Evolutionary conservation across 2,329 filamentous ascomycete species (phyloP), one percentile per base, ranked within the genome.

Genomic region (Nemania abortiva): DNA sequence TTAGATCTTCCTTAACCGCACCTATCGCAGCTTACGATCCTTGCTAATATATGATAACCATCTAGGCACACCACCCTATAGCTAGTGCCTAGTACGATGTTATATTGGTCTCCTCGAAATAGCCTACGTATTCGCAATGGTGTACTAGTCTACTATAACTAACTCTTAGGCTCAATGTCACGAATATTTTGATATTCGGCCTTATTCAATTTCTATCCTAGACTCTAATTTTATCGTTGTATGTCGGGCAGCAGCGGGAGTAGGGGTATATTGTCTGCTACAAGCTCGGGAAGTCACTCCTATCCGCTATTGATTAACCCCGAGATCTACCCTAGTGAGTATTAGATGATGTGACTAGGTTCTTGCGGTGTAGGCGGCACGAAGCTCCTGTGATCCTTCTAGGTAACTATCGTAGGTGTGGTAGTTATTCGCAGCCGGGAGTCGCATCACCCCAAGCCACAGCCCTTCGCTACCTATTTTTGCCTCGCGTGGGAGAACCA

Each of bases 161-260:
- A 50, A 20, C 47, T 15, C 11, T 42, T 15, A 42, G 15, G 39
- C 4, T 42, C 39, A 42, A 42, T 42, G 15, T 42, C 39, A 42
- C 15, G 47, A 49, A 22, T 49, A 39, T 39, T 62, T 42, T 9
- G 24, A 31, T 39, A 20, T 47, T 37, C 24, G n/a, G 24, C 27
- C 15, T 20, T 18, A 45, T 63, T 55, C 34, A 13, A 37, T 39
- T 63, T 24, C 9, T 22, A 29, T 45, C 49, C 37, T 22, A 9
- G 52, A 27, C 29, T 58, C 31, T 31, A 42, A 42, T 64, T 31
- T 58, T 42, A 10, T 13, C 15, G 53, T 57, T 15, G 6, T 9
- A 18, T 42, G 15, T 42, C 37, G 61, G 55, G 52, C 52, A 39
- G 37, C 27, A 65, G 52, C 24, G n/a, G 27, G 10, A 39, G 22